phyloP scores from a whole-genome alignment of 768 basidiomycete species.

The Auricularia heimuer region DNA sequence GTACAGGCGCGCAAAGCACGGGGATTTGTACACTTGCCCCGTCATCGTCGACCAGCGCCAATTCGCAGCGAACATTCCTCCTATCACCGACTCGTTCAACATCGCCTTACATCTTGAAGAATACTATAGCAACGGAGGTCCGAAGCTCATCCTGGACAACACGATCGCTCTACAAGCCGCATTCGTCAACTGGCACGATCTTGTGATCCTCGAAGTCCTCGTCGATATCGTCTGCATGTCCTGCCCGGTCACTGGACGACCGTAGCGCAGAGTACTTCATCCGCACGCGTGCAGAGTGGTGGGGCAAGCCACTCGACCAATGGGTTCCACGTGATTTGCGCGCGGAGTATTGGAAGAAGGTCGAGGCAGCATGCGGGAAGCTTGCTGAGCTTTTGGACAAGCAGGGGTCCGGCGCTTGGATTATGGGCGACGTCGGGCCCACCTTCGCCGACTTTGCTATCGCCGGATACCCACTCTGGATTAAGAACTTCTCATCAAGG shows the following conservation, averaged over 20 bases:
- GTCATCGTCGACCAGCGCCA: conserved; percentile 33
- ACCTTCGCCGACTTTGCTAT: conserved; percentile 35
- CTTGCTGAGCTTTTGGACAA: conserved; percentile 17
- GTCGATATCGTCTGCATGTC: not conserved
- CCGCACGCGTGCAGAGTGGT: not conserved
- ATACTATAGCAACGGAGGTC: conserved; percentile 33
- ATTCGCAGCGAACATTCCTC: too few relatives aligned
- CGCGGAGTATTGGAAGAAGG: conserved; percentile 12
- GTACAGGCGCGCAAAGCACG: conserved; percentile 18
- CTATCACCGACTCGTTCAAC: conserved; percentile 31
- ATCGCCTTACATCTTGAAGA: conserved; percentile 45
- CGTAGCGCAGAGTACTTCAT: not conserved
- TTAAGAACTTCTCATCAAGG: conserved; percentile 23
- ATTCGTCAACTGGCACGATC: conserved; percentile 19
- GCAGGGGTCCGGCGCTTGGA: conserved; percentile 16
- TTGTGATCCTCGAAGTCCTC: not conserved
- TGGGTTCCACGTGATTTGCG: conserved; percentile 17
- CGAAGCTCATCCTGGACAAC: conserved; percentile 28
- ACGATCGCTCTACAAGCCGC: conserved; percentile 31
- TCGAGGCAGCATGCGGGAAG: conserved; percentile 9
- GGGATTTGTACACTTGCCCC: conserved; percentile 36
- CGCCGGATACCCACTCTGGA: conserved; percentile 22
- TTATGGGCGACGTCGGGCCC: conserved; percentile 26
- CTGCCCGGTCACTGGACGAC: not conserved
- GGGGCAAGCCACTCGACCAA: not conserved